These are phyloP conservation scores for Aspergillus sp. DNA, from an alignment of 2,329 filamentous ascomycete species.

Conservation along the genomic window DNA sequence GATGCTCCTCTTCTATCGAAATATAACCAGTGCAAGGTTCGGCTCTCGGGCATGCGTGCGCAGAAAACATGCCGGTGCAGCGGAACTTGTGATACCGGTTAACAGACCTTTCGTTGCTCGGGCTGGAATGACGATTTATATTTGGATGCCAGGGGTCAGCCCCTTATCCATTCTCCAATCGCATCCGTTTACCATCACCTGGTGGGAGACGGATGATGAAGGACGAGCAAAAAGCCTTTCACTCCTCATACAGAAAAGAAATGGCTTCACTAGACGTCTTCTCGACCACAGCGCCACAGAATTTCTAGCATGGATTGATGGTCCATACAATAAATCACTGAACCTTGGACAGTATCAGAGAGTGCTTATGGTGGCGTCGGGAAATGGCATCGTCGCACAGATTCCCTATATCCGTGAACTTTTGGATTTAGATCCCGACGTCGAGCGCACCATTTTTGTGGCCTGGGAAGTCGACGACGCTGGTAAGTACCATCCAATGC, in stretches of 20 bases:
- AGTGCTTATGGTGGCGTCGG: conserved; percentile 33
- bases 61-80: no score
- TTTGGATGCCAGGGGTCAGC: conserved; percentile 7
- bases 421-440: conserved; percentile 9
- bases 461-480: conserved; percentile 9
- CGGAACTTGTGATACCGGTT: no score
- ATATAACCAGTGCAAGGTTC: no score
- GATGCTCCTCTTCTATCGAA: no score
- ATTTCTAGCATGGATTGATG: conserved; percentile 22
- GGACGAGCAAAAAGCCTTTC: conserved; percentile 14
- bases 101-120: no score
- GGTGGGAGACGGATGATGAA: conserved; percentile 16
- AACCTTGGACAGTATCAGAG: conserved; percentile 24
- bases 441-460: conserved; percentile 8
- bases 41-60: no score
- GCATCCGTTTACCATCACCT: conserved; percentile 28
- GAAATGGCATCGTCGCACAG: conserved; percentile 33
- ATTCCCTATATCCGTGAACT: conserved; percentile 35
- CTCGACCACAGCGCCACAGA: conserved; percentile 7
- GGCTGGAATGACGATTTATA: background rate
- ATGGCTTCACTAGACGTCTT: conserved; percentile 19
- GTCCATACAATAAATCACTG: conserved; percentile 19
- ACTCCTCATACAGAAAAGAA: conserved; percentile 22
- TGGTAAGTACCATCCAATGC: background rate
- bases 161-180: conserved; percentile 22